Evolutionary conservation across 2,329 filamentous ascomycete species (phyloP).

Genomic region (Venturia nashicola): DNA sequence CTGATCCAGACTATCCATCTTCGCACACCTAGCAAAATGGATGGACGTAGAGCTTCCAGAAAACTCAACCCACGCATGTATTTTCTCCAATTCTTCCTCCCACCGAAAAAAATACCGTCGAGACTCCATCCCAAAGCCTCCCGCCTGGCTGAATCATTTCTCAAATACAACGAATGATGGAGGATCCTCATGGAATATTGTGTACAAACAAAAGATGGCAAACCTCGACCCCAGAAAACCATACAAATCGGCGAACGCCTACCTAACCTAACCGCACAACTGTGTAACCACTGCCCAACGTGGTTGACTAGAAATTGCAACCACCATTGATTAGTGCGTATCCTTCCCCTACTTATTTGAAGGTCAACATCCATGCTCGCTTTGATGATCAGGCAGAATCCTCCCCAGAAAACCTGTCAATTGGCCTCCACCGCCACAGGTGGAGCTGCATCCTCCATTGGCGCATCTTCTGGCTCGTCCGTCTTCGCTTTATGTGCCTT

Average conservation of each 20-base stretch:
- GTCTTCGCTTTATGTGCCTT: background rate
- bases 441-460: background rate
- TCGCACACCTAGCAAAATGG: background rate
- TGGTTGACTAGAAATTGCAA: background rate
- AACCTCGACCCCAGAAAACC: background rate
- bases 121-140: background rate
- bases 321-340: background rate
- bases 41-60: background rate
- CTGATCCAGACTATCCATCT: conserved; percentile 1
- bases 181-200: background rate
- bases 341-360: background rate
- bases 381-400: background rate
- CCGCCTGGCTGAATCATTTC: background rate
- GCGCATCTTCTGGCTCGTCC: background rate
- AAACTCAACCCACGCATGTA: background rate
- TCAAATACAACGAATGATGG: background rate
- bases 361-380: background rate
- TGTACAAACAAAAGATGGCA: background rate
- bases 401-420: background rate
- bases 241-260: background rate
- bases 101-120: background rate
- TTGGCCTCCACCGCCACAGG: background rate
- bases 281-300: background rate
- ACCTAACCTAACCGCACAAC: background rate
- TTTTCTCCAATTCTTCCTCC: conserved; percentile 2